These are phyloP conservation scores for Epichloe amarillans DNA, from an alignment of 2,329 filamentous ascomycete genomes.

Conservation along the genomic window DNA sequence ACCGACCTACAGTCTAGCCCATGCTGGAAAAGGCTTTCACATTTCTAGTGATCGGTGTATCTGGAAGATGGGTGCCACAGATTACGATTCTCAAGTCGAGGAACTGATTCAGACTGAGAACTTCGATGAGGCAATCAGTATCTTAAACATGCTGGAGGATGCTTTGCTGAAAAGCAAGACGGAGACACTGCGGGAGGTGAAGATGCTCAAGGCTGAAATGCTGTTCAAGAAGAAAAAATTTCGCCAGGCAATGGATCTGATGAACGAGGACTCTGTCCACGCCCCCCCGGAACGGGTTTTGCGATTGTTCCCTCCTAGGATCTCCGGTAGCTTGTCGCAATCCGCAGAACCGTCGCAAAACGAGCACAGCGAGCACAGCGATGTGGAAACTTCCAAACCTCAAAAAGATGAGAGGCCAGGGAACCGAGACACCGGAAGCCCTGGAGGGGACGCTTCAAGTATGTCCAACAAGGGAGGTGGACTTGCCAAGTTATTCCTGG, in stretches of 20 bases:
- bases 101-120: constrained; percentile 60
- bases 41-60: constrained; percentile 83
- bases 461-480: constrained; percentile 29
- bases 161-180: constrained; percentile 75
- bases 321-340: constrained; percentile 68
- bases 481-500: constrained; percentile 42
- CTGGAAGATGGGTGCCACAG: constrained; percentile 90
- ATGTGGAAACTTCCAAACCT: constrained; percentile 20
- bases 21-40: constrained; percentile 90
- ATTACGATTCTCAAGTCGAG: constrained; percentile 81
- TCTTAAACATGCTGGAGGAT: constrained; percentile 83
- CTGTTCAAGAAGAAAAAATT: constrained; percentile 78
- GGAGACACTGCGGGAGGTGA: constrained; percentile 68
- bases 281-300: constrained; percentile 90
- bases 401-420: constrained; percentile 15
- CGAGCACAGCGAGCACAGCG: constrained; percentile 33
- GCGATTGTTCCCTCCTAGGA: constrained; percentile 65
- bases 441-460: constrained; percentile 13
- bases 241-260: constrained; percentile 74
- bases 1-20: constrained; percentile 83
- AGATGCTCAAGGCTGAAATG: constrained; percentile 78
- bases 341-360: constrained; percentile 26
- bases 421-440: constrained; percentile 11
- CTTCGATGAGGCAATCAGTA: constrained; percentile 84
- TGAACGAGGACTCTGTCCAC: constrained; percentile 69